Conservation (phyloP, 768 basidiomycete genomes). For the Mycena epipterygia region DNA sequence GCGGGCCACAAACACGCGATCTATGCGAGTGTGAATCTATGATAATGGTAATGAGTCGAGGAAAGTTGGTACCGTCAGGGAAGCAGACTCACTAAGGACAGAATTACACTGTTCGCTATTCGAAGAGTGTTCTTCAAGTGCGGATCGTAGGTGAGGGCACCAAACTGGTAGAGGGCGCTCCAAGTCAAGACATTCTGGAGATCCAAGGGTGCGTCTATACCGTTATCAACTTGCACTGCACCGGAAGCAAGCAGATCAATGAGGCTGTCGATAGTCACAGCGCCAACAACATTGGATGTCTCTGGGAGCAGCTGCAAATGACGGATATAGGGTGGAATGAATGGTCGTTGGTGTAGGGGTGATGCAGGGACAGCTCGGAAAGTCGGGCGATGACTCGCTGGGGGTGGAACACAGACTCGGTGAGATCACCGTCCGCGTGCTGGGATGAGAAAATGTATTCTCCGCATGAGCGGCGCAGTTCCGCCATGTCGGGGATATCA, state of each 20-base stretch:
- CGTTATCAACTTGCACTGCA: not conserved
- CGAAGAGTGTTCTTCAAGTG: not conserved
- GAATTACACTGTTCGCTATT: not conserved
- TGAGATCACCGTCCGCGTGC: not conserved
- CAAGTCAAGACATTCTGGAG: not conserved
- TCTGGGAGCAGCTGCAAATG: conserved; percentile 6
- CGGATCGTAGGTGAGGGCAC: conserved; percentile 14
- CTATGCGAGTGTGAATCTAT: conserved; percentile 15
- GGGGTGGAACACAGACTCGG: conserved; percentile 6
- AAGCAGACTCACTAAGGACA: not conserved
- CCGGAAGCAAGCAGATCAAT: conserved; percentile 25
- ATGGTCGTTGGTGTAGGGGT: not conserved
- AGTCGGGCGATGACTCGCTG: conserved; percentile 2
- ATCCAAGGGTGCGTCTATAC: not conserved
- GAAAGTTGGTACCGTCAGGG: too few species aligned
- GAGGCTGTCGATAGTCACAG: not conserved
- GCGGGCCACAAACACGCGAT: not conserved
- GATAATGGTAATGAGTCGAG: too few species aligned
- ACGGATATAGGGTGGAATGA: not conserved
- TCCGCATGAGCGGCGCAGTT: conserved; percentile 17
- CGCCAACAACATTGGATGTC: not conserved
- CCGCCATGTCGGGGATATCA: not conserved
- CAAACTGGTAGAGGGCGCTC: conserved; percentile 1
- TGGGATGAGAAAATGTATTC: conserved; percentile 3
- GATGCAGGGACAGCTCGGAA: not conserved